Base-by-base conservation (phyloP, 352 stramenopile species). In the Peronospora destructor region DNA sequence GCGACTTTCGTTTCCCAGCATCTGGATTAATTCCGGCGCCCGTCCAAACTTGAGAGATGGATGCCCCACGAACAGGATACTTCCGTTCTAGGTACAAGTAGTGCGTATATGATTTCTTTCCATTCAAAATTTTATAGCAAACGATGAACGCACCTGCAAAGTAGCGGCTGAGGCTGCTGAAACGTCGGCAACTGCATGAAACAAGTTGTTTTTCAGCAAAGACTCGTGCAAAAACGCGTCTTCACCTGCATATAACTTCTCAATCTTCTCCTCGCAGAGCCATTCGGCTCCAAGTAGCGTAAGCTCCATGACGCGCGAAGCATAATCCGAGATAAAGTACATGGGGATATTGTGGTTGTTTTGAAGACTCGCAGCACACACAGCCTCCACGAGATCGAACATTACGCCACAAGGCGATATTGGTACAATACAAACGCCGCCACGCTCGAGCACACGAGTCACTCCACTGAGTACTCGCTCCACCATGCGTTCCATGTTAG, bases 201-300 rank as follows among this genome's bases (percentile, higher is more conserved):
- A 66, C 0, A 76, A 9, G 6, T 81, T 77, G 17, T 12, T 74
- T 45, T 84, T 73, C 10, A 56, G 38, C 37, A 94, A 48, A 16
- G 54, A 52, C 28, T 84, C 67, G 44, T 89, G 79, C 3, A 82
- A 26, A 28, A 94, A 94, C 0, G 79, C 76, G 21, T 73, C 56
- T 56, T 91, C 78, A 13, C 78, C 75, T 8, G 63, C 69, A 34
- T 85, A 91, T 12, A 91, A 45, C 38, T 85, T 85, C 17, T 88
- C 76, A 12, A 84, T 70, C 41, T 90, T 91, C 53, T 90, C 90
- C 49, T 94, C 73, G 46, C 78, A 90, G 3, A 94, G 58, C 71
- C 83, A 94, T 57, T 94, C 80, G 4, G 83, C 67, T 2, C 76
- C 83, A 30, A 67, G 37, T 26, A 85, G 59, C 0, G 76, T 80